Conservation (phyloP, 2,329 filamentous ascomycete genomes). For the Pseudogymnoascus sp. region DNA sequence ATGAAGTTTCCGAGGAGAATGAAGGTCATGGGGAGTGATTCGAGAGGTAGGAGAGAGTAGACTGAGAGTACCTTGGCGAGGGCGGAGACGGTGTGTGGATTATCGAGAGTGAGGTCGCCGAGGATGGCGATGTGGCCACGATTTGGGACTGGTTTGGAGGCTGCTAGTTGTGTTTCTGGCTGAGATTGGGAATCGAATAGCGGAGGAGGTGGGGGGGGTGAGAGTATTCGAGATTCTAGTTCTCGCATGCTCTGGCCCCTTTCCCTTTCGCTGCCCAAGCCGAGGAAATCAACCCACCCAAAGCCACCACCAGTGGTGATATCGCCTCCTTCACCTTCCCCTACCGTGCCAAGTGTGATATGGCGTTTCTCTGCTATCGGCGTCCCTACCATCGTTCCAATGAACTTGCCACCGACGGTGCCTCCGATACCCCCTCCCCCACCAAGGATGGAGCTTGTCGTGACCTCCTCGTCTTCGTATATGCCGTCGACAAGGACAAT, state of each 20-base stretch:
- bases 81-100: conserved; percentile 71
- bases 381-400: conserved; percentile 83
- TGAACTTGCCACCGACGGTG: conserved; percentile 83
- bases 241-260: conserved; percentile 71
- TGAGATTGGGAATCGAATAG: neutral
- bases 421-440: conserved; percentile 78
- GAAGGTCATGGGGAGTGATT: conserved; percentile 67
- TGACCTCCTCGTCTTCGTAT: conserved; percentile 88
- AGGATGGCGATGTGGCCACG: conserved; percentile 62
- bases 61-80: conserved; percentile 68
- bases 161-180: neutral
- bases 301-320: conserved; percentile 71
- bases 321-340: conserved; percentile 39
- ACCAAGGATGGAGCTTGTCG: conserved; percentile 60
- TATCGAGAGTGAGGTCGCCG: conserved; percentile 80
- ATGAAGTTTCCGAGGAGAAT: conserved; percentile 82
- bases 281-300: conserved; percentile 95
- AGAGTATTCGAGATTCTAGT: conserved; percentile 25
- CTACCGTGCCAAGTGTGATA: conserved; percentile 65
- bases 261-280: conserved; percentile 81
- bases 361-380: conserved; percentile 83
- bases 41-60: conserved; percentile 60
- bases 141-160: conserved; percentile 16
- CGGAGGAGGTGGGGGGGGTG: conserved; percentile 27
- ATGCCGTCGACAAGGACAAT: conserved; percentile 88